Conservation (phyloP, 495 filamentous ascomycete genomes). For the Parachaetomium inaequale region DNA sequence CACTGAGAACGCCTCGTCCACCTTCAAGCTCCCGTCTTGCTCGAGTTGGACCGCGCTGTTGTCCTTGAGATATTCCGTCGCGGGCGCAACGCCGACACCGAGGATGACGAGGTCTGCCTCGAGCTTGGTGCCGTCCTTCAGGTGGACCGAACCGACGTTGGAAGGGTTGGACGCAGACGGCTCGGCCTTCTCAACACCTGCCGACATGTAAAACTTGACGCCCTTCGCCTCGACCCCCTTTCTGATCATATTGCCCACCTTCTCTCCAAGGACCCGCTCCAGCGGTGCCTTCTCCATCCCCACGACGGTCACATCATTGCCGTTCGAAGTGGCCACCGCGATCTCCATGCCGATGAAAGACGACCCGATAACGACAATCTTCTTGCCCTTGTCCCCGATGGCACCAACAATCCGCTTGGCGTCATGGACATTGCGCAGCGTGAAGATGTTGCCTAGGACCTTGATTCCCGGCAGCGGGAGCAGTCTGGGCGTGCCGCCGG, state of each 20-base stretch:
- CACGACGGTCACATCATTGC: constrained; percentile 82
- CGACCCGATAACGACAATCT: constrained; percentile 84
- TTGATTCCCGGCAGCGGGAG: constrained; percentile 84
- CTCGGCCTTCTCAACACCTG: constrained; percentile 74
- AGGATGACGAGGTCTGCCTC: constrained; percentile 87
- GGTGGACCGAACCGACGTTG: constrained; percentile 71
- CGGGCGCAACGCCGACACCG: constrained; percentile 82
- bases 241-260: constrained; percentile 78
- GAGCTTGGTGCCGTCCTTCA: constrained; percentile 83
- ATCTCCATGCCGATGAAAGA: constrained; percentile 98
- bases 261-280: constrained; percentile 79
- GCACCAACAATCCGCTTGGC: constrained; percentile 70
- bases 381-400: constrained; percentile 80
- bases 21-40: constrained; percentile 75
- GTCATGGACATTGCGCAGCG: constrained; percentile 69
- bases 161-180: constrained; percentile 60
- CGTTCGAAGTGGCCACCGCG: constrained; percentile 68
- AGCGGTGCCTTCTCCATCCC: constrained; percentile 86
- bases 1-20: constrained; percentile 73
- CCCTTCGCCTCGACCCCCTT: constrained; percentile 75
- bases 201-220: constrained; percentile 79
- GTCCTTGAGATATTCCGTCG: constrained; percentile 79
- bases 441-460: constrained; percentile 80
- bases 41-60: constrained; percentile 64
- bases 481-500: constrained; percentile 73